Evolutionary conservation across 148 eudicot genomes (phyloP), one percentile per base, ranked within the genome.

Genomic region (Heliamphora exappendiculata): DNA sequence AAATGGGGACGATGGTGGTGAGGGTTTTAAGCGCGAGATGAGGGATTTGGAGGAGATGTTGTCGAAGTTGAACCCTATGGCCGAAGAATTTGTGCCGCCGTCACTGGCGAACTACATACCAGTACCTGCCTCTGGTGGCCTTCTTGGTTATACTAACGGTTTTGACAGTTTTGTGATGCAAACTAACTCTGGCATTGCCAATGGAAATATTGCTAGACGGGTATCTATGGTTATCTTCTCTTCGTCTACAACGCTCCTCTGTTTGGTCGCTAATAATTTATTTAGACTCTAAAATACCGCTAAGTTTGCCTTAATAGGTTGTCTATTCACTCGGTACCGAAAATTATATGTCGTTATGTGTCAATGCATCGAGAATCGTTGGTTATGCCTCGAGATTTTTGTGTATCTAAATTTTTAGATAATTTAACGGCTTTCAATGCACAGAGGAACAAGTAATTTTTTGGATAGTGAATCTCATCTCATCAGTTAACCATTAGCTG

Each of bases 11-110:
- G 80, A 75, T 28, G 73, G 67, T 4, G 83, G 74, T 0, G 89
- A 89, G 53, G 88, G 87, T 76, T 81, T 90, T 75, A 84, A 87
- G 84, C 84, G 81, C 45, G 90, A 92, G 41, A 93, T 91, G 76
- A 85, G 90, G 79, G 91, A 89, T 74, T 84, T 90, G 78, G 88
- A 87, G 79, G 97, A 93, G 79, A 86, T 84, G 84, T 73, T 90
- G 44, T 87, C 97, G 0, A 93, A 90, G 63, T 68, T 93, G 76
- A 93, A 93, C 80, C 97, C 97, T 3, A 83, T 87, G 96, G 97
- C 97, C 4, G 74, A 85, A 69, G 97, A 93, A 42, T 93, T 93
- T 79, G 89, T 90, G 44, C 95, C 97, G 4, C 83, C 88, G 28
- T 90, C 90, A 0, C 78, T 82, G 67, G 59, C 72, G 5, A 80